Evolutionary conservation across 1,139 yeast species (phyloP), one percentile per base, ranked within the genome.

Genomic region (Zhuliangozyma parablackwelliae): DNA sequence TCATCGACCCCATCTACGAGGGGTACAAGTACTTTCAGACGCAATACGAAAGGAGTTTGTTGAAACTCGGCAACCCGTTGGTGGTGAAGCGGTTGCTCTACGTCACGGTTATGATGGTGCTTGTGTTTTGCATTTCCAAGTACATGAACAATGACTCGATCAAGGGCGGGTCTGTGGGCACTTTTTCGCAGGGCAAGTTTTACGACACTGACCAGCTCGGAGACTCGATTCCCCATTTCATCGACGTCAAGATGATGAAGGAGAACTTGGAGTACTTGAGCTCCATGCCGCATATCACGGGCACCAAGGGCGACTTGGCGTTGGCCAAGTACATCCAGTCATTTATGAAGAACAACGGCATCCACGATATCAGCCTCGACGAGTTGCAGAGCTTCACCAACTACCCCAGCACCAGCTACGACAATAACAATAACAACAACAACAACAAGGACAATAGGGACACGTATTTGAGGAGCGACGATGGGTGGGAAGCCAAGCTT

Each of bases 261-360:
- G 84, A 79, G 40, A 79, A 82, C 42, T 57, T 86, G 46, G 86
- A 87, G 50, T 89, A 88, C 53, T 56, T 92, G 28, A 78, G 92
- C 11, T 78, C 88, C 2, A 78, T 89, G 78, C 89, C 96, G 1
- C 97, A 89, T 56, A 61, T 81, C 44, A 80, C 96, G 0, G 97
- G 97, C 2, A 82, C 97, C 2, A 76, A 77, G 13, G 97, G 96
- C 12, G 97, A 89, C 54, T 59, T 78, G 42, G 72, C 88, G 0
- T 61, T 88, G 28, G 82, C 88, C 1, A 69, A 72, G 42, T 88
- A 82, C 55, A 68, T 90, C 20, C 70, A 75, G 44, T 68, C 72
- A 10, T 73, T 75, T 40, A 78, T 86, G 61, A 54, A 59, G 21
- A 72, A 76, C 39, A 77, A 78, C 46, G 84, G 86, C 2, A 51